Conservation (phyloP, 768 basidiomycete species). For the Cystobasidium onofrii region DNA sequence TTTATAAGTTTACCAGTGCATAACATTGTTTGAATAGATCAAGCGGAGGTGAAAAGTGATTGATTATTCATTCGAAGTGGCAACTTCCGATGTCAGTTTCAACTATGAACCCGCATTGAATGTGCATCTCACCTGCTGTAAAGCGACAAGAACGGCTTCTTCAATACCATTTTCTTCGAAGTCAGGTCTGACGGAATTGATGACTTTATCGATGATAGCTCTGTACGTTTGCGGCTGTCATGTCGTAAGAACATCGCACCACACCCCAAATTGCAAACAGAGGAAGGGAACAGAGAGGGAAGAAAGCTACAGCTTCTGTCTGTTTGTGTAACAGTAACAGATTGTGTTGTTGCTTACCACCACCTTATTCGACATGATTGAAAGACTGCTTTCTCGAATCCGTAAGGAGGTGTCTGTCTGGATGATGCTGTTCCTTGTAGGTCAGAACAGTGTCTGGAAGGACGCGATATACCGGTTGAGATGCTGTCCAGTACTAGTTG, state of each 20-base stretch:
- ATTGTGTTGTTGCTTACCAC: conserved; percentile 29
- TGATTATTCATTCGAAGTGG: not conserved
- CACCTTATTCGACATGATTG: conserved; percentile 33
- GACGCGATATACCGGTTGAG: no score
- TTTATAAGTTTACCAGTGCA: conserved; percentile 31
- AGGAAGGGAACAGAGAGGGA: not conserved
- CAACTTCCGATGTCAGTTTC: not conserved
- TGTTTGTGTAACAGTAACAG: conserved; percentile 1
- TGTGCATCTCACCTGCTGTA: conserved; percentile 62
- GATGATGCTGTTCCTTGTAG: not conserved
- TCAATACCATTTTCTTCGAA: conserved; percentile 95
- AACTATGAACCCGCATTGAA: not conserved
- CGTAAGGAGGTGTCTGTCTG: not conserved
- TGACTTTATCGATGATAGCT: conserved; percentile 86
- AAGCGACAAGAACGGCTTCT: conserved; percentile 76
- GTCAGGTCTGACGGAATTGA: conserved; percentile 73
- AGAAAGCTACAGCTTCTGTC: not conserved
- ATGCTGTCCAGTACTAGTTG: no score
- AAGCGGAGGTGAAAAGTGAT: not conserved
- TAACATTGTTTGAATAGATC: no score
- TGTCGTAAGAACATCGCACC: not conserved
- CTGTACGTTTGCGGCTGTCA: conserved; percentile 56
- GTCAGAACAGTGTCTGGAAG: no score
- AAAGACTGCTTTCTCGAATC: not conserved
- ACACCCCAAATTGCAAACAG: no score